phyloP scores from a whole-genome alignment of 768 basidiomycete genomes.

The Chiua virens region DNA sequence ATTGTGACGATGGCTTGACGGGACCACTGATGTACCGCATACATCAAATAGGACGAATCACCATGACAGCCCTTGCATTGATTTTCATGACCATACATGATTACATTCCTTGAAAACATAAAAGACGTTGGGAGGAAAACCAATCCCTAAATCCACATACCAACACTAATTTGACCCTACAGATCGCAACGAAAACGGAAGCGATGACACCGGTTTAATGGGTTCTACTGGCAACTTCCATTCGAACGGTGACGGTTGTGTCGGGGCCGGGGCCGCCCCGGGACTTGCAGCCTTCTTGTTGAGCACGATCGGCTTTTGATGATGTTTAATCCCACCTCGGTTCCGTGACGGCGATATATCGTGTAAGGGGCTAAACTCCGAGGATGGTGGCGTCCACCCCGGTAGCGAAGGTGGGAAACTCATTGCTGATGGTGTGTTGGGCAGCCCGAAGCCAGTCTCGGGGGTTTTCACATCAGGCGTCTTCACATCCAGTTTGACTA shows the following conservation, averaged over 20 bases:
- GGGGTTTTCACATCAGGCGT: conserved; percentile 2
- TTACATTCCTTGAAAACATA: neutral
- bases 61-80: too few species aligned
- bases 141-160: too few species aligned
- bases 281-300: conserved; percentile 23
- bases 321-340: conserved; percentile 30
- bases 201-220: conserved; percentile 20
- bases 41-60: too few species aligned
- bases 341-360: conserved; percentile 23
- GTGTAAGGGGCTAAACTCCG: conserved; percentile 15
- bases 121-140: too few species aligned
- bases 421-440: conserved; percentile 20
- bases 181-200: conserved; percentile 26
- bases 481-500: conserved; percentile 4
- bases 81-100: neutral
- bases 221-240: conserved; percentile 26
- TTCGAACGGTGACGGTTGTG: conserved; percentile 17
- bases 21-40: too few species aligned
- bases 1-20: too few species aligned
- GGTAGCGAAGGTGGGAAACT: conserved; percentile 25
- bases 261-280: neutral
- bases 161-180: conserved; percentile 10
- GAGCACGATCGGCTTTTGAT: conserved; percentile 34
- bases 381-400: conserved; percentile 23
- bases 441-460: conserved; percentile 6